These are phyloP conservation scores for Tylopilus vinaceipallidus DNA, from an alignment of 768 basidiomycete species.

Conservation along the genomic window DNA sequence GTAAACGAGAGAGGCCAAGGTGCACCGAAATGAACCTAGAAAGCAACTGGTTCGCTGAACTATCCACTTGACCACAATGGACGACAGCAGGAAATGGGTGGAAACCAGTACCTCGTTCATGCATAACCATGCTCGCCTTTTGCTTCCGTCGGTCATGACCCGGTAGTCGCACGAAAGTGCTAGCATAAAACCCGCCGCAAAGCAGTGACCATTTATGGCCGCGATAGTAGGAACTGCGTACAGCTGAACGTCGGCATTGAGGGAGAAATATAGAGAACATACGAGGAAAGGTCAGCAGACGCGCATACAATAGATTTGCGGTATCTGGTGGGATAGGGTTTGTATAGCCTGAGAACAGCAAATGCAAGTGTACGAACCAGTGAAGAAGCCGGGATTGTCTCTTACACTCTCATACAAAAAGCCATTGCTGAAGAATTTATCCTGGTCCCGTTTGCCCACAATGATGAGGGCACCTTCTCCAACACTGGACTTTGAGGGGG, in stretches of 20 bases:
- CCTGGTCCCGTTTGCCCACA: slow-evolving; percentile 69
- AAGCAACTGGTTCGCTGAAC: background rate
- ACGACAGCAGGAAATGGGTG: no score
- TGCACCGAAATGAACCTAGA: slow-evolving; percentile 78
- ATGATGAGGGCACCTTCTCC: slow-evolving; percentile 75
- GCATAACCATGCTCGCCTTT: slow-evolving; percentile 78
- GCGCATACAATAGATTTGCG: slow-evolving; percentile 68
- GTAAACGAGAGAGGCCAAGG: slow-evolving; percentile 73
- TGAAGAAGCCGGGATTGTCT: slow-evolving; percentile 61
- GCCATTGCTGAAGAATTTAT: slow-evolving; percentile 90
- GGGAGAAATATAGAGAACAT: slow-evolving; percentile 23
- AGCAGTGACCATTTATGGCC: slow-evolving; percentile 83
- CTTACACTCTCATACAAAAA: slow-evolving; percentile 58
- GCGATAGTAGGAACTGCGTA: slow-evolving; percentile 72
- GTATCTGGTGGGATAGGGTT: slow-evolving; percentile 44
- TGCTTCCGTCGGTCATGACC: slow-evolving; percentile 80
- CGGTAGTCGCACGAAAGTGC: slow-evolving; percentile 85
- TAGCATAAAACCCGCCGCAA: slow-evolving; percentile 80
- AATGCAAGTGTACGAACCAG: slow-evolving; percentile 40
- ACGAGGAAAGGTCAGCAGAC: slow-evolving; percentile 79
- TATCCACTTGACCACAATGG: background rate
- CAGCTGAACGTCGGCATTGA: slow-evolving; percentile 1
- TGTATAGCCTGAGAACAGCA: background rate
- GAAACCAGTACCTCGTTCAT: slow-evolving; percentile 77
- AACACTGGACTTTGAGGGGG: slow-evolving; percentile 26